Percentiles rank a stretch among this genome's conserved stretches.
Evolutionary conservation across 2,329 filamentous ascomycete genomes (phyloP).

Genomic region (Helicocarpus griseus): DNA sequence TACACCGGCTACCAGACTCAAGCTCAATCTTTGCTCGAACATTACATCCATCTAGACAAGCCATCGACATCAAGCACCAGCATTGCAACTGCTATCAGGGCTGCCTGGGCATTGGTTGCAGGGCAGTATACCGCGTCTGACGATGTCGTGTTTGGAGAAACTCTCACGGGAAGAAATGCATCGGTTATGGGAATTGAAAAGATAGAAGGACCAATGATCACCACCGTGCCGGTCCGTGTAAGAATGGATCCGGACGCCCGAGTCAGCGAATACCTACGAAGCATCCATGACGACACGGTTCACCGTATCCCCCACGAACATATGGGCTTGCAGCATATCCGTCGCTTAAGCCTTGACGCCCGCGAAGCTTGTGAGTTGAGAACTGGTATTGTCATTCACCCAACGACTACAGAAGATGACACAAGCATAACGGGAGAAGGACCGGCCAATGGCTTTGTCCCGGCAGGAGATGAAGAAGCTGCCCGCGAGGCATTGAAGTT

Average conservation of each 20-base stretch:
- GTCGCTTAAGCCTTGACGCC: conserved; percentile 39
- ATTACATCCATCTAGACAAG: conserved; percentile 20
- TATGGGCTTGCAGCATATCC: conserved; percentile 39
- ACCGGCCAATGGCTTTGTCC: conserved; percentile 45
- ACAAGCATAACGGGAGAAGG: not conserved
- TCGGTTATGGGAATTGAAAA: conserved; percentile 29
- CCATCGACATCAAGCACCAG: conserved; percentile 21
- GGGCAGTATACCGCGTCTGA: conserved; percentile 27
- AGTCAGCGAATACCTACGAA: conserved; percentile 41
- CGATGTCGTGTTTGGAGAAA: conserved; percentile 36
- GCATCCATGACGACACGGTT: conserved; percentile 42
- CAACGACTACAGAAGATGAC: conserved; percentile 10
- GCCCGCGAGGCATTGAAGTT: conserved; percentile 49
- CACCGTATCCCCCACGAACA: conserved; percentile 53
- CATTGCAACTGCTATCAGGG: conserved; percentile 30
- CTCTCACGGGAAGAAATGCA: conserved; percentile 32
- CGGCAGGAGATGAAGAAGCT: conserved; percentile 47
- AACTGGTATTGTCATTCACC: conserved; percentile 16
- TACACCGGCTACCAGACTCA: conserved; percentile 39
- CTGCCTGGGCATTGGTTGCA: conserved; percentile 30
- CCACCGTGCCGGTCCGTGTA: conserved; percentile 34
- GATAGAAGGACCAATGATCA: conserved; percentile 37
- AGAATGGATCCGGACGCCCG: conserved; percentile 22
- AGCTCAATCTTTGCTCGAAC: conserved; percentile 21
- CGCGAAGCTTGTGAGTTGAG: conserved; percentile 31